Percentiles rank a stretch among this genome's conserved stretches.
Evolutionary conservation across 1,284 basidiomycete species (phyloP).

Genomic region (Taiwanofungus camphoratus): DNA sequence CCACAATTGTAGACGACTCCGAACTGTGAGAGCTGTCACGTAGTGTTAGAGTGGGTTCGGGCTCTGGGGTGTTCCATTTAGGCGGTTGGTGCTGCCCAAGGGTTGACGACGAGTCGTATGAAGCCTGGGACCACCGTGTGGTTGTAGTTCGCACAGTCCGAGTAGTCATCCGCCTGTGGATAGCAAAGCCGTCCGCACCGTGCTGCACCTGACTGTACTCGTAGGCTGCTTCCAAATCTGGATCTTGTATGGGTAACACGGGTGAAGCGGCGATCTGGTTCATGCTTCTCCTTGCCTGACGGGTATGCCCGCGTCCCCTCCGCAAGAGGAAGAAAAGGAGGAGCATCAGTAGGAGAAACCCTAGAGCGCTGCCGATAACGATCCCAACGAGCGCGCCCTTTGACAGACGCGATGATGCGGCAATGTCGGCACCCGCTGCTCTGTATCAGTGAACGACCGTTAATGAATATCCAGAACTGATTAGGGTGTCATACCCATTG

Average conservation of each 20-base stretch:
- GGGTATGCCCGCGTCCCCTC: constrained; percentile 1
- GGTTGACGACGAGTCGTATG: constrained; percentile 1
- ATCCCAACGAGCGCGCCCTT: constrained; percentile 26
- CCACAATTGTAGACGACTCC: constrained; percentile 6
- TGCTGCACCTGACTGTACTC: no score
- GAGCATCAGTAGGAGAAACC: constrained; percentile 26
- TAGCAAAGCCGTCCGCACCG: constrained; percentile 2
- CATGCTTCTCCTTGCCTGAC: neutral
- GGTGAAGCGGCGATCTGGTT: constrained; percentile 23
- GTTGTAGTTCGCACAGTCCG: neutral
- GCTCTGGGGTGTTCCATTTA: neutral
- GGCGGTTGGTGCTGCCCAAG: neutral
- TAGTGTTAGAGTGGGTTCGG: constrained; percentile 2
- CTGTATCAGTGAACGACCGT: neutral
- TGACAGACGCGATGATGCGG: constrained; percentile 9
- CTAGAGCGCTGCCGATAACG: constrained; percentile 27
- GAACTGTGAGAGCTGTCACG: constrained; percentile 4
- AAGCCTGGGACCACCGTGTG: constrained; percentile 4
- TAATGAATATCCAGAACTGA: neutral
- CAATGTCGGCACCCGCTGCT: neutral
- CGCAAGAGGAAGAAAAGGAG: constrained; percentile 27
- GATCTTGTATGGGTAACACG: constrained; percentile 36
- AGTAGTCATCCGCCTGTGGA: neutral
- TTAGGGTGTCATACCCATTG: neutral
- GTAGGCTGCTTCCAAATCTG: constrained; percentile 19